Percentiles rank a stretch among this genome's conserved stretches.
Evolutionary conservation across 805 yeast genomes (phyloP).

Genomic region (Dipodascopsis uninucleata): DNA sequence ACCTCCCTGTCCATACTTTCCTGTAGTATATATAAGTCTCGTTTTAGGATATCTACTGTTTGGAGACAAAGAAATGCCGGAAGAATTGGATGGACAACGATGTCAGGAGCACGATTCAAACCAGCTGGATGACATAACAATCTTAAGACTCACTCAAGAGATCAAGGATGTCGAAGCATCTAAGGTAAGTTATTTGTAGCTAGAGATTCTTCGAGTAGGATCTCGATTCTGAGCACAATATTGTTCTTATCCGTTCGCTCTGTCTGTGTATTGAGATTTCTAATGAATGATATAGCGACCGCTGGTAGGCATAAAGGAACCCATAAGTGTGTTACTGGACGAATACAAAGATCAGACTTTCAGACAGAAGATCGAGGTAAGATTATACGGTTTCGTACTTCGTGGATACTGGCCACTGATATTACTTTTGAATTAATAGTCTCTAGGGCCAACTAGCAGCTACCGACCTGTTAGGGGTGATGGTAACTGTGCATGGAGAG

Average conservation of each 20-base stretch:
- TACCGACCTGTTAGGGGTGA: slow-evolving; percentile 29
- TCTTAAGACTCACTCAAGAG: slow-evolving; percentile 26
- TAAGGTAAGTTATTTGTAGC: too few species aligned
- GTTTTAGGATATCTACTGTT: neutral
- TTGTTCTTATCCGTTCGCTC: too few species aligned
- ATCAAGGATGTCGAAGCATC: slow-evolving; percentile 27
- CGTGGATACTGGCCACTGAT: neutral
- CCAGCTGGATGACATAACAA: slow-evolving; percentile 26
- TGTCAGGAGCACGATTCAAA: slow-evolving; percentile 16
- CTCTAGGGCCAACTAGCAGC: slow-evolving; percentile 13
- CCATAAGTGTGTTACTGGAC: slow-evolving; percentile 14
- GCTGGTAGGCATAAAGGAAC: slow-evolving; percentile 20
- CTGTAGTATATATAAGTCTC: neutral
- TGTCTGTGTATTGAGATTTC: too few species aligned
- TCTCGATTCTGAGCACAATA: too few species aligned
- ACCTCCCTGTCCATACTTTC: too few species aligned
- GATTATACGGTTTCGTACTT: neutral
- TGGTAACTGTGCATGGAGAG: slow-evolving; percentile 31
- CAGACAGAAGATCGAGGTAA: slow-evolving; percentile 20
- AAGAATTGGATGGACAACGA: neutral
- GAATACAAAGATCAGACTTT: slow-evolving; percentile 25
- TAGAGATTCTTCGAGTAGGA: too few species aligned
- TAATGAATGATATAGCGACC: slow-evolving; percentile 10
- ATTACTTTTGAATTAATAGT: slow-evolving; percentile 2
- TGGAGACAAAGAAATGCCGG: neutral